A percentile compares a stretch with the other conserved stretches of the same genome.
Conservation (phyloP, 495 filamentous ascomycete genomes). For the Daldinia bambusicola region DNA sequence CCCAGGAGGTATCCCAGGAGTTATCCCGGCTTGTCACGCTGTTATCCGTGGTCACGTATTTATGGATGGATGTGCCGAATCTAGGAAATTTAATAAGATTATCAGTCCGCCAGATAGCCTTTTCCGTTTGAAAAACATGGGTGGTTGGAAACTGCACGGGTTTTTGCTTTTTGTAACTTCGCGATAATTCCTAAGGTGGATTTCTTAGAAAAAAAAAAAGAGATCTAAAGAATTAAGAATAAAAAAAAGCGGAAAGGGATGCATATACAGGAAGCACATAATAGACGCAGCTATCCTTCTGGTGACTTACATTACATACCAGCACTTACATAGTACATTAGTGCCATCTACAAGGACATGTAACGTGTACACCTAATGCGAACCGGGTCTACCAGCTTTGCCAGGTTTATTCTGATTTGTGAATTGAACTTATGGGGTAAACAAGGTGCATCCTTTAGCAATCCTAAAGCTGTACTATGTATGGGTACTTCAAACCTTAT, state of each 20-base stretch:
- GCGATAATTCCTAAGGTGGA: conserved; percentile 43
- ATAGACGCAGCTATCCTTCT: conserved; percentile 26
- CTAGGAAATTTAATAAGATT: conserved; percentile 22
- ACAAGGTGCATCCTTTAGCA: conserved; percentile 4
- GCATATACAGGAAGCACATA: conserved; percentile 39
- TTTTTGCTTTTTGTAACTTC: conserved; percentile 23
- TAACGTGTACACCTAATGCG: conserved; percentile 17
- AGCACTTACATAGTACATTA: conserved; percentile 35
- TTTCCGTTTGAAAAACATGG: conserved; percentile 35
- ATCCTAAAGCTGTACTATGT: neutral
- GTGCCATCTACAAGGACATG: conserved; percentile 26
- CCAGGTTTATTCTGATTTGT: conserved; percentile 8
- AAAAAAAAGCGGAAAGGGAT: conserved; percentile 14
- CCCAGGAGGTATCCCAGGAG: no score
- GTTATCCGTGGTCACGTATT: conserved; percentile 12
- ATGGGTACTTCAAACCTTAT: conserved; percentile 3
- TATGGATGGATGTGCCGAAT: conserved; percentile 17
- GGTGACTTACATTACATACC: conserved; percentile 33
- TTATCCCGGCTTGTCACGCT: neutral
- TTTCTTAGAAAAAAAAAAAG: conserved; percentile 10
- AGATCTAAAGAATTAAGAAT: neutral
- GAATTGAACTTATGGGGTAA: conserved; percentile 6
- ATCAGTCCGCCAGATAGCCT: conserved; percentile 16
- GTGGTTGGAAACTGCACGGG: conserved; percentile 17
- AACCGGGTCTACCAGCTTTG: neutral